Base-by-base conservation (phyloP, 1,139 yeast species). In the Pneumocystis carinii region DNA sequence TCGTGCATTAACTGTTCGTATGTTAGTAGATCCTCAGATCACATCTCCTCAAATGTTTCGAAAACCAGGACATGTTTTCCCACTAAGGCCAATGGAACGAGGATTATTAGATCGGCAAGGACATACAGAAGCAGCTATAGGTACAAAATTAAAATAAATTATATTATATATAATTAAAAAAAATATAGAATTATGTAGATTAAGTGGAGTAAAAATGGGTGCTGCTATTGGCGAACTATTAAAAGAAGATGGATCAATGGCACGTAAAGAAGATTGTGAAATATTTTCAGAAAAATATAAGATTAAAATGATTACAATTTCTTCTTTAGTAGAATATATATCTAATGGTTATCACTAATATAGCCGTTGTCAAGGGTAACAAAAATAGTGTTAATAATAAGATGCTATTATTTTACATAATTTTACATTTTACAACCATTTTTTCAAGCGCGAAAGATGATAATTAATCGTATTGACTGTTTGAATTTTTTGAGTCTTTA, bases 111-210 rank as follows among this genome's bases (percentile, higher is more conserved):
- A 78, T 63, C 86, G 99, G 78, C 79, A 88, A 67, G 98, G 99
- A n/a, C 99, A 94, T 73, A 94, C 99, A 7, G 99, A 94, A 75
- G 97, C 98, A 10, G 90, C 90, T 39, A 95, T 92, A 14, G 69
- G 66, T 65, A 53, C 7, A 66, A 48, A 17, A 17, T 41, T 41
- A 41, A 7, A 39, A 39, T 24, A 12, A n/a, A 15, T 27, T 39
- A n/a, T 6, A 24, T 15, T 17, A 17, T 12, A 17, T 12, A 59
- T 24, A 15, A 8, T 24, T 53, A 17, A 7, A 29, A 3, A n/a
- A 37, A 62, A 65, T 8, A 62, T 67, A 35, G 96, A 92, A 72
- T 78, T 94, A 68, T 85, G 96, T 72, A 77, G 78, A 70, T 78
- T 90, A 71, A 80, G 92, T 2, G 90, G 90, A 0, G 78, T 87